Percentiles rank a stretch among this genome's conserved stretches.
These are phyloP conservation scores for Xanthoparmelia taractica DNA, from an alignment of 495 filamentous ascomycete genomes.

Conservation along the genomic window DNA sequence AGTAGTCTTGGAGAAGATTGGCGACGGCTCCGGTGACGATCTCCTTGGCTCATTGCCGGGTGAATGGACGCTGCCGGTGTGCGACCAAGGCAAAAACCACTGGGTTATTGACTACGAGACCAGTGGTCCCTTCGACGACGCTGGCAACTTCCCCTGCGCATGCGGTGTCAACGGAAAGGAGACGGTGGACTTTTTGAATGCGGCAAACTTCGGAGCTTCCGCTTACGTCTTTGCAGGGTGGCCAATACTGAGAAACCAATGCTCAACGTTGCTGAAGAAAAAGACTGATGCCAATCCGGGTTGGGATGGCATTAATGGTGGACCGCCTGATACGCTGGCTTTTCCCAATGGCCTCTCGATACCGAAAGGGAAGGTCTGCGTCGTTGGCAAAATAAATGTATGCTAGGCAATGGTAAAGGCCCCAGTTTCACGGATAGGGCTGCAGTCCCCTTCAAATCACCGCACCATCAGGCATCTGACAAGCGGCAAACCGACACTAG, in stretches of 20 bases:
- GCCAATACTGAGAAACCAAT: neutral
- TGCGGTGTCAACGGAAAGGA: conserved; percentile 11
- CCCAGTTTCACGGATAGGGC: too few species aligned
- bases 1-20: neutral
- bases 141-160: conserved; percentile 9
- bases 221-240: neutral
- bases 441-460: too few species aligned
- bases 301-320: neutral
- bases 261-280: neutral
- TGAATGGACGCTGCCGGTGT: conserved; percentile 14
- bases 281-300: neutral
- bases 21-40: neutral
- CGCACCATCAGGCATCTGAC: too few species aligned
- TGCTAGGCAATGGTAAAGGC: too few species aligned
- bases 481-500: too few species aligned
- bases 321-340: neutral
- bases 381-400: too few species aligned
- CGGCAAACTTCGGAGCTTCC: neutral
- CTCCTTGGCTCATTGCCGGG: conserved; percentile 9
- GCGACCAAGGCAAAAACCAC: conserved; percentile 8
- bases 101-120: conserved; percentile 7
- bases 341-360: neutral
- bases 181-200: conserved; percentile 1
- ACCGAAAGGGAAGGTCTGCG: too few species aligned
- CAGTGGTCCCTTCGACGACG: neutral